Conservation (phyloP, 2,329 filamentous ascomycete species). For the Colletotrichum eremochloae region DNA sequence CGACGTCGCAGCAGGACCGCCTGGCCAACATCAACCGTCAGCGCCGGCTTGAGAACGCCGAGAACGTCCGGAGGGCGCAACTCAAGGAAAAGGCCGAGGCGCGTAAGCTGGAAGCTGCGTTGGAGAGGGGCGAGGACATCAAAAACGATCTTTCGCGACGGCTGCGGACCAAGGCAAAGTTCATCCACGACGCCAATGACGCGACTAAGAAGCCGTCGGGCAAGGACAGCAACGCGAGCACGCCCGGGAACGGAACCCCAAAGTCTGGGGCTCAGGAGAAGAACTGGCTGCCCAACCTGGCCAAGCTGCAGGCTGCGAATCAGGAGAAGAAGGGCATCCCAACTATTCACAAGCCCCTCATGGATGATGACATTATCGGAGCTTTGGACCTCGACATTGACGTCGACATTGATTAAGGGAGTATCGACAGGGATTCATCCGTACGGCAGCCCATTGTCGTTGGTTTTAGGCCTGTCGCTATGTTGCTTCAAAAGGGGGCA, state of each 20-base stretch:
- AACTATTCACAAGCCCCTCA: conserved; percentile 82
- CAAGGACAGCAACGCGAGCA: conserved; percentile 63
- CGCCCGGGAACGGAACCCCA: conserved; percentile 66
- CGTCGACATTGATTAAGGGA: conserved; percentile 78
- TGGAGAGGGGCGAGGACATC: conserved; percentile 73
- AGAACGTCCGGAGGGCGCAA: conserved; percentile 91
- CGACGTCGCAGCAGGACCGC: conserved; percentile 80
- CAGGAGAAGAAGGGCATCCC: conserved; percentile 72
- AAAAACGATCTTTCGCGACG: conserved; percentile 72
- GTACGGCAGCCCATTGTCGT: no score
- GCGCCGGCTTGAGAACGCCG: conserved; percentile 87
- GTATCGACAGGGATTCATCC: not conserved
- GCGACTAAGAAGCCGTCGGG: conserved; percentile 47
- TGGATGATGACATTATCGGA: conserved; percentile 94
- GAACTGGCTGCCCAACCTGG: conserved; percentile 63
- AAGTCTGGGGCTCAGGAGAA: conserved; percentile 60
- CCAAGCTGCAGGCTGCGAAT: conserved; percentile 66
- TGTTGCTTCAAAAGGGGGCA: conserved; percentile 13
- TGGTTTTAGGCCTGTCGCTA: not conserved
- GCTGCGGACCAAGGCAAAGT: conserved; percentile 76
- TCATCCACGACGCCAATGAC: conserved; percentile 73
- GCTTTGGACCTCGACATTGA: conserved; percentile 92
- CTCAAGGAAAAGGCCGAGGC: conserved; percentile 80
- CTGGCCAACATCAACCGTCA: conserved; percentile 86
- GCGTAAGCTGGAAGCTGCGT: conserved; percentile 71